Base-by-base conservation (phyloP, 257 asterid species). In the Cinchona pubescens region DNA sequence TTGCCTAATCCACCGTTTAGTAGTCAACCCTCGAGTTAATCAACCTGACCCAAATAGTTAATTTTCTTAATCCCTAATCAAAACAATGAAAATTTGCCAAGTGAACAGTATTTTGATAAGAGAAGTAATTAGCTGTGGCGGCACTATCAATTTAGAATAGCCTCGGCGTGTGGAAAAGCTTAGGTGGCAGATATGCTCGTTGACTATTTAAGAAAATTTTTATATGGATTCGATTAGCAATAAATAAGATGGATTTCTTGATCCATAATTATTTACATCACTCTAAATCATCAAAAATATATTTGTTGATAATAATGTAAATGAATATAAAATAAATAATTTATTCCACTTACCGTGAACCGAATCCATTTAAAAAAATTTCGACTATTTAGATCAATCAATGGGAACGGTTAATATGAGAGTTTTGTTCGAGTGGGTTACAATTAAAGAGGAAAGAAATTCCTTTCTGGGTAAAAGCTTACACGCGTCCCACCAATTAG, bases 1-100 rank as follows among this genome's bases (percentile, higher is more conserved):
- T 72, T 64, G 80, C 85, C 81, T 79, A 73, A 84, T 76, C 82
- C 68, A 13, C 70, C 69, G 68, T 77, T 76, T 70, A 82, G 25
- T 69, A 69, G 90, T 88, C 87, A 85, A 79, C 89, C 80, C 83
- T 85, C 61, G 78, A 74, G 90, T 88, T 90, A 80, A 81, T 78
- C 69, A 76, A 80, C 78, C 76, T 43, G 80, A 76, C 83, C 82
- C 34, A 45, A 71, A 83, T 37, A 67, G 72, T 3, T 27, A 66
- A 51, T 34, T 25, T 27, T 13, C 32, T 68, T 55, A 37, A 61
- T 34, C 18, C 49, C 32, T 9, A 48, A 59, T 23, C 0, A 18
- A 30, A 23, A 0, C 11, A 40, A 4, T 25, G 62, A 30, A 19
- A 6, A 23, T 25, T 21, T 34, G 71, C 38, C 69, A 78, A 61